These are phyloP conservation scores for Metarhizium sp. DNA, from an alignment of 2,329 filamentous ascomycete species.

Conservation along the genomic window DNA sequence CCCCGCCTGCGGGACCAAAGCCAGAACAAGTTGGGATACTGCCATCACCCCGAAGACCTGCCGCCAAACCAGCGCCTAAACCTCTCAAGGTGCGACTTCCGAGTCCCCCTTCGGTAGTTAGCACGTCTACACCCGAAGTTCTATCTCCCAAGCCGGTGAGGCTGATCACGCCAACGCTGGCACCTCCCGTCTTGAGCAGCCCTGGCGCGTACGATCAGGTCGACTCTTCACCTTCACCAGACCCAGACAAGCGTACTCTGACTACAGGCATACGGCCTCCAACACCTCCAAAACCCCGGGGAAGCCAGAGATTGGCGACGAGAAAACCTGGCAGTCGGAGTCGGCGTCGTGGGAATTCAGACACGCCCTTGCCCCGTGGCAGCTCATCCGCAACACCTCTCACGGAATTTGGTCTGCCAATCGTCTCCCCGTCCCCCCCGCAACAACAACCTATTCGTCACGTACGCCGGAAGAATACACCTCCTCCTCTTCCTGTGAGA, in stretches of 20 bases:
- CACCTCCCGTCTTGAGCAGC: slow-evolving; percentile 9
- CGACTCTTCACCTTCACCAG: slow-evolving; percentile 16
- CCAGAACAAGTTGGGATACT: neutral
- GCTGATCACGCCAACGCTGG: slow-evolving; percentile 19
- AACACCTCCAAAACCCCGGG: slow-evolving; percentile 26
- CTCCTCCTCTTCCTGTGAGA: slow-evolving; percentile 8
- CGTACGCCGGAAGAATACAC: neutral
- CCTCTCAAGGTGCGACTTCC: slow-evolving; percentile 11
- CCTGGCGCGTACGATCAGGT: slow-evolving; percentile 8
- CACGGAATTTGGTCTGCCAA: slow-evolving; percentile 9
- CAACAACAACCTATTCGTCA: slow-evolving; percentile 4
- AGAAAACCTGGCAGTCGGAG: neutral
- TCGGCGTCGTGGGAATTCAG: slow-evolving; percentile 8
- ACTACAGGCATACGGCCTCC: slow-evolving; percentile 19
- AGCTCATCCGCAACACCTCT: neutral
- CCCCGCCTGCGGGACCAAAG: neutral
- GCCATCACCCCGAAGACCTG: neutral
- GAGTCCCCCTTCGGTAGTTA: slow-evolving; percentile 11
- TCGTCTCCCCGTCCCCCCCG: neutral
- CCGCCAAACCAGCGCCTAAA: slow-evolving; percentile 7
- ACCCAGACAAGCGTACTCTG: slow-evolving; percentile 18
- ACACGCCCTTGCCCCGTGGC: neutral
- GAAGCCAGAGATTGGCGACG: slow-evolving; percentile 12
- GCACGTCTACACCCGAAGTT: slow-evolving; percentile 15
- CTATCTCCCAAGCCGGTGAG: slow-evolving; percentile 25